These are phyloP conservation scores for Urochloa ruziziensis DNA, from an alignment of 176 grass and related monocot genomes.

Conservation along the genomic window DNA sequence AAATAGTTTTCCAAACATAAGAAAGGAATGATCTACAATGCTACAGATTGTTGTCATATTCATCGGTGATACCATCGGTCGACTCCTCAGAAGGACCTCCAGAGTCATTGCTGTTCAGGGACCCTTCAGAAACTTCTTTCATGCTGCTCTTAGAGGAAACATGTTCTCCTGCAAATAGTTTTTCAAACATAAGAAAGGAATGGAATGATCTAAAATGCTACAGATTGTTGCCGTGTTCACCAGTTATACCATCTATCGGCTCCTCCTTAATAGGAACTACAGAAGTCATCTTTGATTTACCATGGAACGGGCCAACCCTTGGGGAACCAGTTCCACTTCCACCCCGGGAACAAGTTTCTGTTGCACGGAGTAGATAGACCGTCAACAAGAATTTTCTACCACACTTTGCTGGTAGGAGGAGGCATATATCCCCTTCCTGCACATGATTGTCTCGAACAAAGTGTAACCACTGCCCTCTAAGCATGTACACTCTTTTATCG, in stretches of 20 bases:
- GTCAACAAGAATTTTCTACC: neutral
- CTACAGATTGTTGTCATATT: neutral
- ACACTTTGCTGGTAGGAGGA: slow-evolving; percentile 19
- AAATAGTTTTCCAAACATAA: neutral
- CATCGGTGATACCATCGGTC: neutral
- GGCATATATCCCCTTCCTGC: slow-evolving; percentile 46
- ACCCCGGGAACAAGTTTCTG: neutral
- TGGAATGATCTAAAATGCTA: neutral
- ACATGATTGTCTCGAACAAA: slow-evolving; percentile 51
- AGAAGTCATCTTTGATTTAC: neutral
- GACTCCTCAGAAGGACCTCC: neutral
- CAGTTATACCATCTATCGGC: slow-evolving; percentile 14
- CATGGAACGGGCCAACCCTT: neutral
- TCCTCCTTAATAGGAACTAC: neutral
- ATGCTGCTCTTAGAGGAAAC: neutral
- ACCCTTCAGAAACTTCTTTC: neutral
- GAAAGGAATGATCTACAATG: neutral
- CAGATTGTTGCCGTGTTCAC: neutral
- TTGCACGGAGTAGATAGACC: slow-evolving; percentile 28
- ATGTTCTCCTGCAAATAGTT: neutral
- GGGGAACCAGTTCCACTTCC: neutral
- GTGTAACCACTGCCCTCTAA: slow-evolving; percentile 39
- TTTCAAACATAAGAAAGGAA: neutral
- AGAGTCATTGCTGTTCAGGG: neutral
- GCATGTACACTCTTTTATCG: neutral